These are phyloP conservation scores for Beauveria caledonica DNA, from an alignment of 2,329 filamentous ascomycete genomes.

Conservation along the genomic window DNA sequence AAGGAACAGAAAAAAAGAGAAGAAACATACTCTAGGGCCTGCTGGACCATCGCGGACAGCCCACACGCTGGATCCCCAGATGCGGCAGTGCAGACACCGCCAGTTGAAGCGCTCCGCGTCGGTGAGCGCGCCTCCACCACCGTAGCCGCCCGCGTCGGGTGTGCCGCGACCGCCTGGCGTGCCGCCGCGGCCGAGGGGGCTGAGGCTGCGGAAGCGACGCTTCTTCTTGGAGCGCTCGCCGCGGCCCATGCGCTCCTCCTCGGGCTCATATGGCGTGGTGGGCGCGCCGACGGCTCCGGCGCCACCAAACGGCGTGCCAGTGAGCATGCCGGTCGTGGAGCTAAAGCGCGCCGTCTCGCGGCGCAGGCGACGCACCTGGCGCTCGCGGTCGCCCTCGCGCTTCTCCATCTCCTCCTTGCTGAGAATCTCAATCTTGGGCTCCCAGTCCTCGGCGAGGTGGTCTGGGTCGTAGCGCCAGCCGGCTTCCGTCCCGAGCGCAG, in stretches of 20 bases:
- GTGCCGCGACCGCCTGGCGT: slow-evolving; percentile 69
- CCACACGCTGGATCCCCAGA: slow-evolving; percentile 90
- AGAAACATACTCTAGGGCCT: slow-evolving; percentile 63
- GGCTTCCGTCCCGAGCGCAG: slow-evolving; percentile 70
- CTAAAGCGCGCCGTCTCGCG: slow-evolving; percentile 90
- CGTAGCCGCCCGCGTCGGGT: slow-evolving; percentile 69
- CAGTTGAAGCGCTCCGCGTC: slow-evolving; percentile 75
- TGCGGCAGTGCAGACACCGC: slow-evolving; percentile 80
- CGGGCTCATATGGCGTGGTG: slow-evolving; percentile 30
- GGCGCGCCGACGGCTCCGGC: slow-evolving; percentile 31
- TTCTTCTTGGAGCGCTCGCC: slow-evolving; percentile 95
- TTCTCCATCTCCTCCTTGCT: slow-evolving; percentile 98
- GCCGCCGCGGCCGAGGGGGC: slow-evolving; percentile 57
- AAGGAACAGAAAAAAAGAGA: background rate
- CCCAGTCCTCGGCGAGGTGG: slow-evolving; percentile 75
- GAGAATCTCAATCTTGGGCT: slow-evolving; percentile 70
- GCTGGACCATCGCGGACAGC: slow-evolving; percentile 85
- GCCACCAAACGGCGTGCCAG: slow-evolving; percentile 55
- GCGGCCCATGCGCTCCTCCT: slow-evolving; percentile 80
- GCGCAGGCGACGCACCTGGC: slow-evolving; percentile 77
- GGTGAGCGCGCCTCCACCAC: slow-evolving; percentile 59
- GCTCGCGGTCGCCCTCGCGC: slow-evolving; percentile 85
- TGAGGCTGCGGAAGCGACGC: slow-evolving; percentile 80
- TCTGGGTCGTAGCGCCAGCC: slow-evolving; percentile 96
- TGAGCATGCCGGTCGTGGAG: slow-evolving; percentile 72